phyloP scores from a whole-genome alignment of 257 asterid species.

The Nicotiana obtusifolia region DNA sequence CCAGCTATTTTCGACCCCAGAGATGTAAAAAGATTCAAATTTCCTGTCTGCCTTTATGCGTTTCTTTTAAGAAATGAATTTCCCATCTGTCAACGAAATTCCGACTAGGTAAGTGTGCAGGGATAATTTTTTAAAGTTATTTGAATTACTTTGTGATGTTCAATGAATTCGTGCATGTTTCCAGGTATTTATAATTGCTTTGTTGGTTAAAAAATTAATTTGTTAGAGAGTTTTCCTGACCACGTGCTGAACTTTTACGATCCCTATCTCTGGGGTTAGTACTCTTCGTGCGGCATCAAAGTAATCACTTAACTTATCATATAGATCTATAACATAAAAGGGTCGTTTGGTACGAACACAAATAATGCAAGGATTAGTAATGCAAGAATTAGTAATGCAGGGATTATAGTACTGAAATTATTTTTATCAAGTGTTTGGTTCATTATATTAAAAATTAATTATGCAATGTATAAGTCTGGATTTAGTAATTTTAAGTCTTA shows the following conservation, averaged over 20 bases:
- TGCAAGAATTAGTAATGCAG: too few relatives aligned
- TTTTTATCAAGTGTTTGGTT: too few relatives aligned
- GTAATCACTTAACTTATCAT: too few relatives aligned
- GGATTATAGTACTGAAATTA: too few relatives aligned
- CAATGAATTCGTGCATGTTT: slow-evolving; percentile 3
- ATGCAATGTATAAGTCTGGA: too few relatives aligned
- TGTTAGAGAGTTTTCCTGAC: neutral
- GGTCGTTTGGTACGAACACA: too few relatives aligned
- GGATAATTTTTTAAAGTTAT: neutral
- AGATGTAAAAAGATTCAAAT: neutral
- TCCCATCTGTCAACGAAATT: neutral
- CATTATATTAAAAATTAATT: too few relatives aligned
- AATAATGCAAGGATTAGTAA: too few relatives aligned
- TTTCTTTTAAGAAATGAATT: neutral
- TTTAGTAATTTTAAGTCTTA: too few relatives aligned
- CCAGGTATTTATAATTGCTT: neutral
- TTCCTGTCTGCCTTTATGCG: neutral
- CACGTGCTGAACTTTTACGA: neutral
- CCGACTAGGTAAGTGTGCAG: slow-evolving; percentile 4
- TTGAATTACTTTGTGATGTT: neutral
- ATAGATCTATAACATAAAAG: too few relatives aligned
- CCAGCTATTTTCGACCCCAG: neutral
- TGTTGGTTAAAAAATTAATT: neutral
- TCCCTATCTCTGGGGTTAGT: neutral
- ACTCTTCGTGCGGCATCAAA: neutral